A percentile compares a stretch with the other conserved stretches of the same genome.
phyloP scores from a whole-genome alignment of 179 eudicot species.

The Nepenthes alata region DNA sequence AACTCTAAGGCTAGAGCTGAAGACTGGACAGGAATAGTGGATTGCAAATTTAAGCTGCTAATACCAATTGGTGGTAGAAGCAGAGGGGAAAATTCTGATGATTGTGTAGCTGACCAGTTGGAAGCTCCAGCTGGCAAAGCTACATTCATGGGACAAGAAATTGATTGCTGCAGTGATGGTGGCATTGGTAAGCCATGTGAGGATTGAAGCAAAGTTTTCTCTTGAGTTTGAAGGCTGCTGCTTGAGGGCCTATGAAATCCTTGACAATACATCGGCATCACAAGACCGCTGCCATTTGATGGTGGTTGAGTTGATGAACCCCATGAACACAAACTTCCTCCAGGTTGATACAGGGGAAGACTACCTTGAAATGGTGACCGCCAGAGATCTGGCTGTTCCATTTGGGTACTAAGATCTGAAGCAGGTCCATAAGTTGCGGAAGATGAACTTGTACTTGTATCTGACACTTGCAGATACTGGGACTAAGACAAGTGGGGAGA shows the following conservation, averaged over 20 bases:
- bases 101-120: slow-evolving; percentile 11
- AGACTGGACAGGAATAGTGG: slow-evolving; percentile 24
- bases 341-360: slow-evolving; percentile 31
- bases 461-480: slow-evolving; percentile 26
- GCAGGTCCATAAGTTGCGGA: slow-evolving; percentile 17
- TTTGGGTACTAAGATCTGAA: slow-evolving; percentile 22
- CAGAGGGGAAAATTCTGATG: slow-evolving; percentile 21
- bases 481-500: slow-evolving; percentile 18
- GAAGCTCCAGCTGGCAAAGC: slow-evolving; percentile 23
- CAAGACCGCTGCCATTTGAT: slow-evolving; percentile 23
- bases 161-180: slow-evolving; percentile 24
- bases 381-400: slow-evolving; percentile 26
- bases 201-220: slow-evolving; percentile 25
- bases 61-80: slow-evolving; percentile 26
- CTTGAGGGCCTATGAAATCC: slow-evolving; percentile 31
- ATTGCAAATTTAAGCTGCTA: slow-evolving; percentile 17
- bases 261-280: slow-evolving; percentile 35
- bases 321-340: slow-evolving; percentile 25
- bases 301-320: slow-evolving; percentile 30
- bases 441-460: slow-evolving; percentile 11
- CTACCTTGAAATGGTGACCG: slow-evolving; percentile 20
- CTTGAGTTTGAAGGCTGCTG: slow-evolving; percentile 24
- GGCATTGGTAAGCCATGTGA: slow-evolving; percentile 27
- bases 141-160: slow-evolving; percentile 21
- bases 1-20: slow-evolving; percentile 14